These are phyloP conservation scores for Crassisporium funariophilum DNA, from an alignment of 768 basidiomycete genomes.

Conservation along the genomic window DNA sequence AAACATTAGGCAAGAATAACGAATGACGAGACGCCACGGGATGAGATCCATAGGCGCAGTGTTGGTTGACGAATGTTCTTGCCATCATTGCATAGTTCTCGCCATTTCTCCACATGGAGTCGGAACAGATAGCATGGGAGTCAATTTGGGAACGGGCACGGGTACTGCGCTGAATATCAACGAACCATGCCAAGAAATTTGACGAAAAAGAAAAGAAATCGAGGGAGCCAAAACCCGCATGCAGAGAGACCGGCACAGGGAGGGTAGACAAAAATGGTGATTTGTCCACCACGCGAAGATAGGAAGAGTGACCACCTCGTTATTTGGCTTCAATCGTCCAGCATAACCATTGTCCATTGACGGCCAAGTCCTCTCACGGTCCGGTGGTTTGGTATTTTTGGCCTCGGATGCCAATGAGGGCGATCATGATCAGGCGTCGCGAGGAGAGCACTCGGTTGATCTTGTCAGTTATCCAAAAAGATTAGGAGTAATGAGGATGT, in stretches of 20 bases:
- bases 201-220: conserved; percentile 16
- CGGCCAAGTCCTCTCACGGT: too few species aligned
- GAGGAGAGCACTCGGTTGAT: conserved; percentile 11
- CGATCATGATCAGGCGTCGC: conserved; percentile 17
- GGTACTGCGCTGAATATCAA: conserved; percentile 16
- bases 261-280: conserved; percentile 17
- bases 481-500: conserved; percentile 6
- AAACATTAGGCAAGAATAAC: conserved; percentile 20
- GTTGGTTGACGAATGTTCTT: background rate
- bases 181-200: conserved; percentile 17
- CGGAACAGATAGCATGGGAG: conserved; percentile 16
- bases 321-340: too few species aligned
- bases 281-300: too few species aligned
- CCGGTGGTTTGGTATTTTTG: too few species aligned
- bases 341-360: too few species aligned
- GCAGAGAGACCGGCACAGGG: conserved; percentile 6
- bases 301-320: too few species aligned
- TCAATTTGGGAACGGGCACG: conserved; percentile 14
- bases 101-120: conserved; percentile 20
- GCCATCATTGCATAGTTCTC: conserved; percentile 3
- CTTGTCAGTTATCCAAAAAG: too few species aligned
- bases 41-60: conserved; percentile 18
- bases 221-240: conserved; percentile 15
- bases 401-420: background rate
- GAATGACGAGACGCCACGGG: conserved; percentile 23